Conservation (phyloP, 1,284 basidiomycete genomes). For the Fomitopsis palustris region DNA sequence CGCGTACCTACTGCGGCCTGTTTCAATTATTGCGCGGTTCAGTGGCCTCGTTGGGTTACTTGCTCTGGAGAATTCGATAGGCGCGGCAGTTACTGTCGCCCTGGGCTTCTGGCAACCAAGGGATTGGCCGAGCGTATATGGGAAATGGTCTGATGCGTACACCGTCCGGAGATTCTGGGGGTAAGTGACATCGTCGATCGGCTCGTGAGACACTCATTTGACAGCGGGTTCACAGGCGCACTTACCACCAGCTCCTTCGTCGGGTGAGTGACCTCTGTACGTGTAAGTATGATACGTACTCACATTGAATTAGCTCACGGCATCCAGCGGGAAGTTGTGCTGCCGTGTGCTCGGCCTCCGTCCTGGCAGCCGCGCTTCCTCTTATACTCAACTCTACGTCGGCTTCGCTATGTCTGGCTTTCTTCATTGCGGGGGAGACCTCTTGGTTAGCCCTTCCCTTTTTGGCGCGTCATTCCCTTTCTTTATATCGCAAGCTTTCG, state of each 20-base stretch:
- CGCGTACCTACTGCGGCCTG: slow-evolving; percentile 5
- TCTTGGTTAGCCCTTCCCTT: slow-evolving; percentile 12
- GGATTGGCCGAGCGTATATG: slow-evolving; percentile 33
- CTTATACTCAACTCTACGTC: slow-evolving; percentile 30
- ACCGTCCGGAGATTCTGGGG: slow-evolving; percentile 36
- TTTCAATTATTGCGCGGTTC: slow-evolving; percentile 11
- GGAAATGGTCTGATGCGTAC: slow-evolving; percentile 30
- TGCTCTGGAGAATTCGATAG: slow-evolving; percentile 20
- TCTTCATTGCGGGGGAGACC: slow-evolving; percentile 22
- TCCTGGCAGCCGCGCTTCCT: slow-evolving; percentile 20
- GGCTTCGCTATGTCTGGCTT: slow-evolving; percentile 31
- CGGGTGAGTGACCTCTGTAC: slow-evolving; percentile 12
- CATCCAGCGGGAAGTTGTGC: slow-evolving; percentile 19
- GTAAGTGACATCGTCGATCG: slow-evolving; percentile 17
- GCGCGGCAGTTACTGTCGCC: slow-evolving; percentile 21
- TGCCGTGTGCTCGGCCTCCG: slow-evolving; percentile 14
- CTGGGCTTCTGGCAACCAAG: slow-evolving; percentile 20
- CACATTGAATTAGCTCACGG: slow-evolving; percentile 12
- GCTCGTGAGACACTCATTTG: neutral
- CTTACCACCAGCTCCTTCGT: slow-evolving; percentile 30
- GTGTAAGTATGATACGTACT: neutral
- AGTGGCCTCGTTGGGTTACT: slow-evolving; percentile 16
- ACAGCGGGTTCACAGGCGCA: slow-evolving; percentile 18
- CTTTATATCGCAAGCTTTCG: slow-evolving; percentile 27
- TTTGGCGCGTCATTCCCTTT: slow-evolving; percentile 21